phyloP scores from a whole-genome alignment of 257 asterid genomes.

The Leptodermis oblonga region DNA sequence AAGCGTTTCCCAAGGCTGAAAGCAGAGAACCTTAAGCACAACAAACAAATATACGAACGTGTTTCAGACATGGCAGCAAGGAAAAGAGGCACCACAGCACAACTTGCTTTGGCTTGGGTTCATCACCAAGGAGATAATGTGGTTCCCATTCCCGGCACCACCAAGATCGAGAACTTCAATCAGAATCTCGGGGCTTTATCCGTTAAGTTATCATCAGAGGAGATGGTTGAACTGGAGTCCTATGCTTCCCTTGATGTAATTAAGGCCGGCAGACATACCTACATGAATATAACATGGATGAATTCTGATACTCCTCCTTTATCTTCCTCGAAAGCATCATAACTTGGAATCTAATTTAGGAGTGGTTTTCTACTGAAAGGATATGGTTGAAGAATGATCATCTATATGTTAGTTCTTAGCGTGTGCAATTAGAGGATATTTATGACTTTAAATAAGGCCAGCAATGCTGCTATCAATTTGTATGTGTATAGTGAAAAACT shows the following conservation, averaged over 20 bases:
- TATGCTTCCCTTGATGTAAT: conserved; percentile 21
- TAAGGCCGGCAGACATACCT: conserved; percentile 24
- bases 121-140: no score
- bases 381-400: no score
- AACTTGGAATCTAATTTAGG: not conserved
- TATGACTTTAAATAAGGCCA: no score
- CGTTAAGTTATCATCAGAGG: conserved; percentile 19
- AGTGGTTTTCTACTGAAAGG: no score
- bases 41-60: no score
- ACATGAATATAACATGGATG: conserved; percentile 19
- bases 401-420: no score
- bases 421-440: no score
- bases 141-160: conserved; percentile 34
- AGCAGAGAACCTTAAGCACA: conserved; percentile 23
- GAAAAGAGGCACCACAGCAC: conserved; percentile 28
- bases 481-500: no score
- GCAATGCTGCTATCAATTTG: no score
- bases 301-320: conserved; percentile 25
- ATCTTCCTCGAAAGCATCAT: conserved; percentile 26
- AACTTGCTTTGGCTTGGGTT: conserved; percentile 43
- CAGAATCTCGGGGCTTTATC: conserved; percentile 26
- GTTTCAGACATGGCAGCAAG: conserved; percentile 22
- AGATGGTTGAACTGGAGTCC: conserved; percentile 31
- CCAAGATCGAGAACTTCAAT: conserved; percentile 31
- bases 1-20: conserved; percentile 27